Percentiles rank a stretch among this genome's conserved stretches.
These are phyloP conservation scores for Hypoxylon sp. DNA, from an alignment of 2,329 filamentous ascomycete genomes.

Conservation along the genomic window DNA sequence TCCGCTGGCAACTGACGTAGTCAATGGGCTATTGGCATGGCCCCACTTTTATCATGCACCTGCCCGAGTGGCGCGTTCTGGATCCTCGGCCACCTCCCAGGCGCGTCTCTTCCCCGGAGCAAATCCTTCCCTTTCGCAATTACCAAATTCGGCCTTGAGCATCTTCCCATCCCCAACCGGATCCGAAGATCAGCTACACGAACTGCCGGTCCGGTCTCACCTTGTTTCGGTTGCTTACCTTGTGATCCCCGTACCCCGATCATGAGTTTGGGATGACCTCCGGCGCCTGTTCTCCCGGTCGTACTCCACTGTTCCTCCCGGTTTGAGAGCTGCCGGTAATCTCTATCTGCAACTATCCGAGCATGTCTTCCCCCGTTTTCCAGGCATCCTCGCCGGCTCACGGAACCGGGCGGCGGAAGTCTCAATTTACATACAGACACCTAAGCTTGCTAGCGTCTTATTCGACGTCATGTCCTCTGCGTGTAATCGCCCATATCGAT, in stretches of 20 bases:
- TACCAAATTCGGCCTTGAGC: slow-evolving; percentile 23
- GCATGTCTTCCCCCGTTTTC: slow-evolving; percentile 49
- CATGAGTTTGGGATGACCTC: slow-evolving; percentile 31
- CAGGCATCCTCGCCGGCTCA: slow-evolving; percentile 56
- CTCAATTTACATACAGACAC: slow-evolving; percentile 88
- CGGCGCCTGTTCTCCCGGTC: slow-evolving; percentile 9
- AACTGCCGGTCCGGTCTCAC: slow-evolving; percentile 23
- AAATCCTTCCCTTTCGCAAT: slow-evolving; percentile 20
- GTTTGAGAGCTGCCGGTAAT: slow-evolving; percentile 24
- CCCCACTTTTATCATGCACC: slow-evolving; percentile 15
- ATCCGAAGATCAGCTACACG: slow-evolving; percentile 22
- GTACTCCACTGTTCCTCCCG: slow-evolving; percentile 13
- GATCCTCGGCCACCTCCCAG: background rate
- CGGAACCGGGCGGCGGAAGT: slow-evolving; percentile 61
- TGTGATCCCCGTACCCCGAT: slow-evolving; percentile 25
- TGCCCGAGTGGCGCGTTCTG: slow-evolving; percentile 11
- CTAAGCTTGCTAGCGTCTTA: slow-evolving; percentile 81
- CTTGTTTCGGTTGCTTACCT: slow-evolving; percentile 10
- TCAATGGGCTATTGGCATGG: background rate
- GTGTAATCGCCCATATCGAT: slow-evolving; percentile 92
- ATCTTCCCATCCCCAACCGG: slow-evolving; percentile 18
- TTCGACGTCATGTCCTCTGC: slow-evolving; percentile 80
- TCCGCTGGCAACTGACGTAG: background rate
- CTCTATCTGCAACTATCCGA: slow-evolving; percentile 7
- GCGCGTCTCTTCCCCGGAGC: slow-evolving; percentile 18